phyloP scores from a whole-genome alignment of 805 yeast genomes.

The Starmerella scarabaei region DNA sequence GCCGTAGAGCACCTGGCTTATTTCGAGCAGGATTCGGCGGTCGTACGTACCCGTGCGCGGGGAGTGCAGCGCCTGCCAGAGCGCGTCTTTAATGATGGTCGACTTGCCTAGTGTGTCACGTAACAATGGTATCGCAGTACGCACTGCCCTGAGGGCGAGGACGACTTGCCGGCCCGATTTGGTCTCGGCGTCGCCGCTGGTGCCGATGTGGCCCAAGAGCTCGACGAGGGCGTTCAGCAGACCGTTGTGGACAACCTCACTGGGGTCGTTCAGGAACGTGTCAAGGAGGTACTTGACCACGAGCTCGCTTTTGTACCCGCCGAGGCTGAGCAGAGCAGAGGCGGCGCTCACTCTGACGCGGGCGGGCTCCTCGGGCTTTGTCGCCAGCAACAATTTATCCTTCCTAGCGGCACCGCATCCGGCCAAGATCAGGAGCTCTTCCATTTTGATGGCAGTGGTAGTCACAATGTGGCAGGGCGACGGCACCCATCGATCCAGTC shows the following conservation, averaged over 20 bases:
- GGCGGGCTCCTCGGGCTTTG: slow-evolving; percentile 35
- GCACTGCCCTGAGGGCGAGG: slow-evolving; percentile 48
- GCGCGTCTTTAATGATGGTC: slow-evolving; percentile 39
- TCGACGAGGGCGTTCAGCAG: slow-evolving; percentile 37
- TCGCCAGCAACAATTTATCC: slow-evolving; percentile 42
- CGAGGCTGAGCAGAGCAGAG: slow-evolving; percentile 53
- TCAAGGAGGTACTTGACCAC: slow-evolving; percentile 52
- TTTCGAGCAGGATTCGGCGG: slow-evolving; percentile 48
- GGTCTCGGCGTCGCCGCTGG: slow-evolving; percentile 36
- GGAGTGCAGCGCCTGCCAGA: slow-evolving; percentile 57
- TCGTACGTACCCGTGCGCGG: slow-evolving; percentile 48
- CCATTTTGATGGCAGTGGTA: slow-evolving; percentile 43
- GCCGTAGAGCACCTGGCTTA: slow-evolving; percentile 52
- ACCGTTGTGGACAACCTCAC: slow-evolving; percentile 39
- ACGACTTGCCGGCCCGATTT: slow-evolving; percentile 41
- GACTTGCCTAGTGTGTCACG: slow-evolving; percentile 44
- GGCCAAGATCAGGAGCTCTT: slow-evolving; percentile 42
- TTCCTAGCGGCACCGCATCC: slow-evolving; percentile 43
- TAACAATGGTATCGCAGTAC: slow-evolving; percentile 53
- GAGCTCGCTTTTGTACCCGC: slow-evolving; percentile 58
- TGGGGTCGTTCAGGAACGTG: slow-evolving; percentile 42
- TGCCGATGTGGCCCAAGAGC: slow-evolving; percentile 53
- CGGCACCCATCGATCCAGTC: slow-evolving; percentile 79
- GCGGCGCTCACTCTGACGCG: slow-evolving; percentile 58
- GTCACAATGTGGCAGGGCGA: slow-evolving; percentile 50